Evolutionary conservation across 768 basidiomycete genomes (phyloP).

Genomic region (Leccinellum rugosiceps): DNA sequence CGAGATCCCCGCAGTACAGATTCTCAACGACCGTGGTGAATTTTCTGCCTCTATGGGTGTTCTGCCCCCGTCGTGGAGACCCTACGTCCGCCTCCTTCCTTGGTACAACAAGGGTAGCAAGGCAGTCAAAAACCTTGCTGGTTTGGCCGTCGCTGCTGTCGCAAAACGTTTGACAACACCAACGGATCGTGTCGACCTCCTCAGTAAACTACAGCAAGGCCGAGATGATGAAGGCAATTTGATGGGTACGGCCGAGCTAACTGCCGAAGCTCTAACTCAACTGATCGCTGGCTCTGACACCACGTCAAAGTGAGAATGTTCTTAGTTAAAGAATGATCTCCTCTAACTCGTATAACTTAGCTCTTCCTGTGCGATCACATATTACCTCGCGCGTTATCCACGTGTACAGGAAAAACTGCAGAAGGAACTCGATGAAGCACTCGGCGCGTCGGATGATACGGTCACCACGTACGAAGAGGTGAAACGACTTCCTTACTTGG

Average conservation of each 20-base stretch:
- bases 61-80: constrained; percentile 69
- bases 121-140: constrained; percentile 71
- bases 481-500: constrained; percentile 74
- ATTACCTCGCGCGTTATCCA: constrained; percentile 73
- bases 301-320: constrained; percentile 73
- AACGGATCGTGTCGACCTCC: constrained; percentile 73
- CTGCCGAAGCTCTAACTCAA: constrained; percentile 83
- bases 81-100: constrained; percentile 61
- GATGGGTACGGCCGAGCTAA: constrained; percentile 80
- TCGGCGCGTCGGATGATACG: constrained; percentile 56
- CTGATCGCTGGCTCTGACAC: constrained; percentile 91
- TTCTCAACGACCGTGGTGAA: constrained; percentile 86
- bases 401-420: constrained; percentile 67
- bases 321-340: not conserved
- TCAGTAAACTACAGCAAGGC: constrained; percentile 76
- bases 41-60: constrained; percentile 82
- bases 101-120: constrained; percentile 69
- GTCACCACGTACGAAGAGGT: constrained; percentile 64
- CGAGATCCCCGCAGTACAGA: constrained; percentile 76
- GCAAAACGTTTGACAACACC: constrained; percentile 66
- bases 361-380: constrained; percentile 87
- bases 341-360: constrained; percentile 34
- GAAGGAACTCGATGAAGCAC: constrained; percentile 62
- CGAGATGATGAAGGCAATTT: constrained; percentile 75
- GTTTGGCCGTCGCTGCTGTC: constrained; percentile 79